These are phyloP conservation scores for Niebla homalea DNA, from an alignment of 495 filamentous ascomycete species.

Conservation along the genomic window DNA sequence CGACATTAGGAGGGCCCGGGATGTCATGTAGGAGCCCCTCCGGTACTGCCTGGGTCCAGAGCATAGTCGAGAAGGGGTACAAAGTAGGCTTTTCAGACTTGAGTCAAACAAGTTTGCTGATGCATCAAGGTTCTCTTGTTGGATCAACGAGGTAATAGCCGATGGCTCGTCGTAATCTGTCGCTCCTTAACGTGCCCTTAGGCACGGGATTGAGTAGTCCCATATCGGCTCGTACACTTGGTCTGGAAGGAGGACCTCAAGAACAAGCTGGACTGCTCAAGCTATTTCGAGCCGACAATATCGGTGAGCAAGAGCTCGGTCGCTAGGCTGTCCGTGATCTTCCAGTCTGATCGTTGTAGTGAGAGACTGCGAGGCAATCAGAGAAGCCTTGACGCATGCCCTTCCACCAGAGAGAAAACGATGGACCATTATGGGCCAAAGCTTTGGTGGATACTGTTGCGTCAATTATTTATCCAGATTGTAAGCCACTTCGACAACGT, in stretches of 20 bases:
- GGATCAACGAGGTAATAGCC: slow-evolving; percentile 48
- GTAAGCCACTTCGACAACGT: slow-evolving; percentile 24
- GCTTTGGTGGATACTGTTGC: slow-evolving; percentile 79
- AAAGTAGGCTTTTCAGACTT: slow-evolving; percentile 25
- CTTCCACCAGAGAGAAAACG: slow-evolving; percentile 58
- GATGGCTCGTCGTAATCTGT: too few relatives aligned
- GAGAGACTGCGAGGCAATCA: slow-evolving; percentile 75
- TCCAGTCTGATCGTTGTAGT: slow-evolving; percentile 28
- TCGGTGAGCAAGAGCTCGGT: slow-evolving; percentile 21
- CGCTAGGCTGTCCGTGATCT: not conserved
- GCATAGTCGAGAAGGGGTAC: slow-evolving; percentile 65
- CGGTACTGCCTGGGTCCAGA: not conserved
- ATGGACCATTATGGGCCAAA: slow-evolving; percentile 81
- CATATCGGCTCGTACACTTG: slow-evolving; percentile 56
- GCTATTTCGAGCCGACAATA: slow-evolving; percentile 77
- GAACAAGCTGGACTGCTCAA: slow-evolving; percentile 72
- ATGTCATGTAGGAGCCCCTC: slow-evolving; percentile 4
- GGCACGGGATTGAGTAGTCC: slow-evolving; percentile 78
- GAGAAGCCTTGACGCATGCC: slow-evolving; percentile 54
- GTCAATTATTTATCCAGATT: slow-evolving; percentile 70
- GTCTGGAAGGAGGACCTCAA: slow-evolving; percentile 44
- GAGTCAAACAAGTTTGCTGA: not conserved
- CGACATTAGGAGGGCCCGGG: slow-evolving; percentile 11
- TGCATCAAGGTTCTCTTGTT: slow-evolving; percentile 53
- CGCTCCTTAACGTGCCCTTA: not conserved